Evolutionary conservation across 2,329 filamentous ascomycete species (phyloP).

Genomic region (Ascochyta koolunga): DNA sequence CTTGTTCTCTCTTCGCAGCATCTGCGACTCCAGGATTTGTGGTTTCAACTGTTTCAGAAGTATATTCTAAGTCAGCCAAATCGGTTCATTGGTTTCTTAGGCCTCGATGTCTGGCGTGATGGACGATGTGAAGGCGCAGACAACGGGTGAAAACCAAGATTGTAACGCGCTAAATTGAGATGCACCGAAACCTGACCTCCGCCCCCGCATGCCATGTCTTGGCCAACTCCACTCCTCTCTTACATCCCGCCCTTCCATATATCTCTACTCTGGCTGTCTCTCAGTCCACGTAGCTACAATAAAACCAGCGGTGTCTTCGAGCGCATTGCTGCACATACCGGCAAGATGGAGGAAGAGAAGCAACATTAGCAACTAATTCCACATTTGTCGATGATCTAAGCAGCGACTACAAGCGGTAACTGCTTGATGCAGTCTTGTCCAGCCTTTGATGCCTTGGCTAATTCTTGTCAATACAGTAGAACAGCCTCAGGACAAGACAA

Average conservation of each 20-base stretch:
- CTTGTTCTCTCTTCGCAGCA: background rate
- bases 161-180: background rate
- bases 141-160: background rate
- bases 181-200: constrained; percentile 1
- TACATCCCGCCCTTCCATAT: background rate
- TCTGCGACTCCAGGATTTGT: background rate
- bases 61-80: background rate
- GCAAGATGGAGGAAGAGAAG: background rate
- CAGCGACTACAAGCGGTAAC: background rate
- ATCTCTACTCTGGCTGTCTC: background rate
- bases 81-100: background rate
- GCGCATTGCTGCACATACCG: background rate
- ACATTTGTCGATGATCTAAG: background rate
- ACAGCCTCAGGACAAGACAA: constrained; percentile 9
- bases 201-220: constrained; percentile 9
- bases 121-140: background rate
- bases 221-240: background rate
- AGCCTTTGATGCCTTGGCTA: background rate
- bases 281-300: background rate
- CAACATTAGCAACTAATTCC: background rate
- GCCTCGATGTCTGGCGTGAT: background rate
- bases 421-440: constrained; percentile 2
- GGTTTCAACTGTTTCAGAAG: background rate
- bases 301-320: background rate
- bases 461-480: constrained; percentile 6